phyloP scores from a whole-genome alignment of 805 yeast species.

The Yarrowia deformans region DNA sequence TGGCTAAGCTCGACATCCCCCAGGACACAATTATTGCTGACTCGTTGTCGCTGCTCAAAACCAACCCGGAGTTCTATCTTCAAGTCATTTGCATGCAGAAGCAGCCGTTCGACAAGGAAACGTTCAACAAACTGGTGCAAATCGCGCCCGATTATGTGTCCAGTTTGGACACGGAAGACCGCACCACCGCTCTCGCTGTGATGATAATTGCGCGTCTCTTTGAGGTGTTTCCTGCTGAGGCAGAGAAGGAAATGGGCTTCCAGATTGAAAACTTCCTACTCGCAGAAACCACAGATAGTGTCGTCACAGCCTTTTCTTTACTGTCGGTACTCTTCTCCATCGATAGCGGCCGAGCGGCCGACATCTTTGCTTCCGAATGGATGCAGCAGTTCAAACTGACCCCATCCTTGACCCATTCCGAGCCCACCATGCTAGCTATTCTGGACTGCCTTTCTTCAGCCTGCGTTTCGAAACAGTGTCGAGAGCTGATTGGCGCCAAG shows the following conservation, averaged over 20 bases:
- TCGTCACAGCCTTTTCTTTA: conserved; percentile 45
- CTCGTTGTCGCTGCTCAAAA: conserved; percentile 12
- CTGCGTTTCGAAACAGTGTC: conserved; percentile 48
- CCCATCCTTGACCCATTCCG: conserved; percentile 41
- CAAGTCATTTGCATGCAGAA: conserved; percentile 36
- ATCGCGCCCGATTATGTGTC: conserved; percentile 28
- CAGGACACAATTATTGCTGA: conserved; percentile 1
- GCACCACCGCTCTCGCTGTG: conserved; percentile 12
- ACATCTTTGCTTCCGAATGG: conserved; percentile 44
- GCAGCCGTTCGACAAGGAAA: conserved; percentile 16
- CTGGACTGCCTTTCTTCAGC: conserved; percentile 51
- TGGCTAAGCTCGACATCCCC: conserved; percentile 10
- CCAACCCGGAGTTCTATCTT: conserved; percentile 36
- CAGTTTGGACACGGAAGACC: conserved; percentile 19
- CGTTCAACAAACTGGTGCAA: conserved; percentile 29
- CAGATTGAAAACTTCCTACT: conserved; percentile 35
- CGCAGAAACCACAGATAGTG: conserved; percentile 16
- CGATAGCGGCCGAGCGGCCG: conserved; percentile 45
- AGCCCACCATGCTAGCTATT: conserved; percentile 45
- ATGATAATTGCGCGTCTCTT: conserved; percentile 29
- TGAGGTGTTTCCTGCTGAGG: conserved; percentile 22
- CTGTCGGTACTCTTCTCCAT: conserved; percentile 47
- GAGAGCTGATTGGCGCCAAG: conserved; percentile 46
- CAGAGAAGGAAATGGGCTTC: conserved; percentile 27
- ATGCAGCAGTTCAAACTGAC: conserved; percentile 42